Evolutionary conservation across 2,329 filamentous ascomycete species (phyloP).

Genomic region (Plectosphaerella plurivora): DNA sequence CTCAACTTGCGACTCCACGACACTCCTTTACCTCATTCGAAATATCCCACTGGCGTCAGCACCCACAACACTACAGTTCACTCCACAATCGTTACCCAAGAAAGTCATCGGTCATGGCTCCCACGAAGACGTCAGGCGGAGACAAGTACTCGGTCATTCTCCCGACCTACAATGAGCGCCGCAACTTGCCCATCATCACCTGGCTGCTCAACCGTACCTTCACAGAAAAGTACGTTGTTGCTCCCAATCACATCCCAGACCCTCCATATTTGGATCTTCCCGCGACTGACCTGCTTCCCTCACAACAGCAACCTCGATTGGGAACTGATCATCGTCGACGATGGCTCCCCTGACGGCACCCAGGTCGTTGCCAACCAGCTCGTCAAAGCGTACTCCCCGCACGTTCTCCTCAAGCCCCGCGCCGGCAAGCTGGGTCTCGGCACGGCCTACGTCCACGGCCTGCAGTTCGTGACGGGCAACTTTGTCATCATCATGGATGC

Average conservation of each 20-base stretch:
- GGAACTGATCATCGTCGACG: slow-evolving; percentile 98
- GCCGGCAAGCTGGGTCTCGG: slow-evolving; percentile 95
- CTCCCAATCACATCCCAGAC: not conserved
- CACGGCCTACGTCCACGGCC: slow-evolving; percentile 91
- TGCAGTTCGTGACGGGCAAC: slow-evolving; percentile 87
- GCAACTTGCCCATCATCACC: slow-evolving; percentile 91
- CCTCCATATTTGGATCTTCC: not conserved
- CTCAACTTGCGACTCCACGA: slow-evolving; percentile 12
- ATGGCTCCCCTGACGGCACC: slow-evolving; percentile 94
- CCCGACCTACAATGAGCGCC: slow-evolving; percentile 97
- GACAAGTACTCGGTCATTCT: slow-evolving; percentile 96
- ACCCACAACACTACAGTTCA: not conserved
- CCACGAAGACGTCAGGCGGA: slow-evolving; percentile 31
- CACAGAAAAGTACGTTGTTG: slow-evolving; percentile 67
- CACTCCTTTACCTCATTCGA: slow-evolving; percentile 16
- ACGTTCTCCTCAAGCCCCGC: slow-evolving; percentile 80
- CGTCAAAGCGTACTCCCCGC: slow-evolving; percentile 74
- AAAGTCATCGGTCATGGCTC: slow-evolving; percentile 35
- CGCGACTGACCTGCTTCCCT: slow-evolving; percentile 2
- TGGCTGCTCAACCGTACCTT: slow-evolving; percentile 94
- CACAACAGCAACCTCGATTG: slow-evolving; percentile 76
- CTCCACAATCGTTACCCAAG: not conserved
- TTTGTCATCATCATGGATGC: slow-evolving; percentile 99
- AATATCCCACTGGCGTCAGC: not conserved
- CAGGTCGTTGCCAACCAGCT: slow-evolving; percentile 88